These are phyloP conservation scores for Rhizopogon vinicolor DNA, from an alignment of 768 basidiomycete species.

Conservation along the genomic window DNA sequence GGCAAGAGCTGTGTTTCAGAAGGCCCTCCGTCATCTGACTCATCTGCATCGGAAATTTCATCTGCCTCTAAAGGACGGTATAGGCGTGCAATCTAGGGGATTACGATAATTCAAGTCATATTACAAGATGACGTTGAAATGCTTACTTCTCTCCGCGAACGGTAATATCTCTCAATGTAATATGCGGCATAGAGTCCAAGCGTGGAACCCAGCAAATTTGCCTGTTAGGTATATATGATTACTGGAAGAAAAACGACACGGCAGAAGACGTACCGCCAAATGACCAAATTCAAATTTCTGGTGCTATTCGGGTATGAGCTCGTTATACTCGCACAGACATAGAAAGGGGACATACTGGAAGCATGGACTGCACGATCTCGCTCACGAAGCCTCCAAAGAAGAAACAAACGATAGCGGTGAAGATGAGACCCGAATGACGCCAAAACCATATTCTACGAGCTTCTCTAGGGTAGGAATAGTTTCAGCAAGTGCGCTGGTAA, in stretches of 20 bases:
- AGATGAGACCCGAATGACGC: slow-evolving; percentile 66
- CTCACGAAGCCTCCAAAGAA: slow-evolving; percentile 78
- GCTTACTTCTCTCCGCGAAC: slow-evolving; percentile 70
- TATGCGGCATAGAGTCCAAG: slow-evolving; percentile 65
- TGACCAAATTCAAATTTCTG: slow-evolving; percentile 73
- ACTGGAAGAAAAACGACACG: slow-evolving; percentile 6
- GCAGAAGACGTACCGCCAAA: slow-evolving; percentile 47
- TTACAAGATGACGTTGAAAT: neutral
- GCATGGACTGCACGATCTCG: slow-evolving; percentile 74
- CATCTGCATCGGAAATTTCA: slow-evolving; percentile 47
- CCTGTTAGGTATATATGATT: slow-evolving; percentile 37
- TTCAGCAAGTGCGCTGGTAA: neutral
- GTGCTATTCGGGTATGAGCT: slow-evolving; percentile 34
- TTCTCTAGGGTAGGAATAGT: slow-evolving; percentile 41
- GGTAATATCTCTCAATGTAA: slow-evolving; percentile 70
- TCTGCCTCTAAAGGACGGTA: slow-evolving; percentile 68
- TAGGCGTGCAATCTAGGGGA: slow-evolving; percentile 61
- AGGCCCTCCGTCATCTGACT: slow-evolving; percentile 38
- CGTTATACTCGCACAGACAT: neutral
- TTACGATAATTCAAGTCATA: neutral
- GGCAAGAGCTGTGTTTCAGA: slow-evolving; percentile 57
- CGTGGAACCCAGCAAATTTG: slow-evolving; percentile 71
- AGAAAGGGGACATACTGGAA: slow-evolving; percentile 49
- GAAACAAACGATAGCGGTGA: slow-evolving; percentile 68
- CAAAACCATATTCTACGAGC: slow-evolving; percentile 84